These are phyloP conservation scores for Vanrija humicola DNA, from an alignment of 1,284 basidiomycete genomes.

Conservation along the genomic window DNA sequence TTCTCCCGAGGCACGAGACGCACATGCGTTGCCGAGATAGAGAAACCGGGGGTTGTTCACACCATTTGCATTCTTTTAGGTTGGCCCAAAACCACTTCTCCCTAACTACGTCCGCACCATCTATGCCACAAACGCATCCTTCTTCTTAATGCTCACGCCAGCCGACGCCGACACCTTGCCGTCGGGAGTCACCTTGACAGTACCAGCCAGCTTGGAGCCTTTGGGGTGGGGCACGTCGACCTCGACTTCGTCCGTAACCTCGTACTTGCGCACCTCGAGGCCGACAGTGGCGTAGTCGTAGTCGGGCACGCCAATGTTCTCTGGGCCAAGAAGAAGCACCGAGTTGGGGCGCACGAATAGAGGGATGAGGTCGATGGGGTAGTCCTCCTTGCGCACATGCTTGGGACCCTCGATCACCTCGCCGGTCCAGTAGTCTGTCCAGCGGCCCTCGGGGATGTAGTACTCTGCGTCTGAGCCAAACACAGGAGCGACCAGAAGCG, in stretches of 20 bases:
- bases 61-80: no score
- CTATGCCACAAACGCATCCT: no score
- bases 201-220: slow-evolving; percentile 29
- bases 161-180: slow-evolving; percentile 13
- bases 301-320: slow-evolving; percentile 58
- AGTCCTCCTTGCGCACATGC: slow-evolving; percentile 32
- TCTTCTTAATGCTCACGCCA: no score
- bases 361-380: slow-evolving; percentile 52
- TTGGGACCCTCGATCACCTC: slow-evolving; percentile 30
- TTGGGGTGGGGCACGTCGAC: slow-evolving; percentile 51
- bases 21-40: no score
- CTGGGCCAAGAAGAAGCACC: slow-evolving; percentile 59
- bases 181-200: slow-evolving; percentile 16
- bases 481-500: slow-evolving; percentile 68
- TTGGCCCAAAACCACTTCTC: no score
- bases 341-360: slow-evolving; percentile 64
- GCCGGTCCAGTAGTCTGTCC: slow-evolving; percentile 56
- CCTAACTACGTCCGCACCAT: no score
- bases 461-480: slow-evolving; percentile 62
- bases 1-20: no score
- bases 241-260: slow-evolving; percentile 50
- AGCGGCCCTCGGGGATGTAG: slow-evolving; percentile 64
- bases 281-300: slow-evolving; percentile 57
- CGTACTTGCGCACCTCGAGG: slow-evolving; percentile 57
- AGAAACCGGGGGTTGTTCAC: no score